A percentile compares a stretch with the other conserved stretches of the same genome.
Evolutionary conservation across 495 filamentous ascomycete species (phyloP).

Genomic region (Sabuloglossum arenarium): DNA sequence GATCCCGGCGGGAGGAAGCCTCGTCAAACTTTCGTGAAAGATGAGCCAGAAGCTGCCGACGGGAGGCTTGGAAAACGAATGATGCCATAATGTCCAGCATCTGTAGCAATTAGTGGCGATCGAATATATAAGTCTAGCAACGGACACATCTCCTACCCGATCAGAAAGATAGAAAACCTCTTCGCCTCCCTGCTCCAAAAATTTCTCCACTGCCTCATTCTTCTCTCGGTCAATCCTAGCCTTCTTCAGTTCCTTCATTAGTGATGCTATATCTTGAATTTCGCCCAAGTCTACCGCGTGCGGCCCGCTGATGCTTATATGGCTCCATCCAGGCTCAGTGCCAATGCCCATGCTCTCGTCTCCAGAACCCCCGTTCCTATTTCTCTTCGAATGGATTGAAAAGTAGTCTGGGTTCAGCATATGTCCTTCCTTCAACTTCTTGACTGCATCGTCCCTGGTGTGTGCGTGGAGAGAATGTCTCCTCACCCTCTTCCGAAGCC

Average conservation of each 20-base stretch:
- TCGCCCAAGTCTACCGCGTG: slow-evolving; percentile 22
- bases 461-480: slow-evolving; percentile 10
- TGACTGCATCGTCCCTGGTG: slow-evolving; percentile 15
- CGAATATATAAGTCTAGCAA: neutral
- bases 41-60: slow-evolving; percentile 48
- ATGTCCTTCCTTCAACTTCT: slow-evolving; percentile 29
- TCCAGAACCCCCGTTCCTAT: neutral
- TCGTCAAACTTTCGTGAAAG: slow-evolving; percentile 43
- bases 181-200: slow-evolving; percentile 57
- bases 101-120: slow-evolving; percentile 9
- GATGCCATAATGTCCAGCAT: slow-evolving; percentile 70
- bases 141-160: slow-evolving; percentile 20
- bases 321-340: slow-evolving; percentile 3
- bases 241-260: slow-evolving; percentile 40
- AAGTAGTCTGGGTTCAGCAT: slow-evolving; percentile 74
- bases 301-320: slow-evolving; percentile 6
- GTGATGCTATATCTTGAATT: slow-evolving; percentile 40
- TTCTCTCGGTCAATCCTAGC: slow-evolving; percentile 79
- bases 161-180: slow-evolving; percentile 60
- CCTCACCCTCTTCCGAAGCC: slow-evolving; percentile 70
- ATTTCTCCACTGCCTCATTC: slow-evolving; percentile 56
- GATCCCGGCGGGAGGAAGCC: slow-evolving; percentile 16
- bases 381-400: slow-evolving; percentile 34
- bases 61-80: slow-evolving; percentile 78
- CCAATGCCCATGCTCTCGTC: slow-evolving; percentile 1